A percentile compares a stretch with the other conserved stretches of the same genome.
Evolutionary conservation across 202 grass and related monocot genomes (phyloP).

Genomic region (Hordeum pubiflorum): DNA sequence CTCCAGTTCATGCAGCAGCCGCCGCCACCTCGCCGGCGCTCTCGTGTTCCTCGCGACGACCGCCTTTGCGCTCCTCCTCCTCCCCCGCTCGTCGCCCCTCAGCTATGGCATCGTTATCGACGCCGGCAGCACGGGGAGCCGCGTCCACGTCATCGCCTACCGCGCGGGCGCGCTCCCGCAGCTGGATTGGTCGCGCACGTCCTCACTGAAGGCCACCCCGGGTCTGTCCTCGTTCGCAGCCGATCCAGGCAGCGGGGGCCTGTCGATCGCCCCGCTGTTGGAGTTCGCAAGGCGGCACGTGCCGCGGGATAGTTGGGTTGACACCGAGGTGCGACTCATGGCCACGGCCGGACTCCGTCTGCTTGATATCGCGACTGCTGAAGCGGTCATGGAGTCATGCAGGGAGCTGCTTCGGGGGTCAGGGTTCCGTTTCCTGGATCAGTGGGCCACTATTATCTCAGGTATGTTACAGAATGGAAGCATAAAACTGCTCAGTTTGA

Average conservation of each 20-base stretch:
- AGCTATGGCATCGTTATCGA: slow-evolving; percentile 63
- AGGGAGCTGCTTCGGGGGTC: slow-evolving; percentile 53
- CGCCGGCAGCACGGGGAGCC: slow-evolving; percentile 72
- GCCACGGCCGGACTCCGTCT: slow-evolving; percentile 69
- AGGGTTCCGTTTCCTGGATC: slow-evolving; percentile 51
- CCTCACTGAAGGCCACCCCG: slow-evolving; percentile 51
- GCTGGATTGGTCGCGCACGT: slow-evolving; percentile 50
- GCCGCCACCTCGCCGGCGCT: slow-evolving; percentile 19
- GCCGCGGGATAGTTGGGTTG: slow-evolving; percentile 34
- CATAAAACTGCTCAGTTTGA: not conserved
- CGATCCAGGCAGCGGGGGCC: slow-evolving; percentile 42
- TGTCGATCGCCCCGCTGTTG: slow-evolving; percentile 55
- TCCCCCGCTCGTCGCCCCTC: not conserved
- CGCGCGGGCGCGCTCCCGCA: not conserved
- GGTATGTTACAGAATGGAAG: slow-evolving; percentile 30
- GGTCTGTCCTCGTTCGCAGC: slow-evolving; percentile 57
- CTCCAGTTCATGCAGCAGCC: not conserved
- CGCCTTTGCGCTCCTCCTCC: slow-evolving; percentile 14
- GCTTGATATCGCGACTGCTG: slow-evolving; percentile 31
- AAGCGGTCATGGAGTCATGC: slow-evolving; percentile 64
- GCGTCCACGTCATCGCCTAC: slow-evolving; percentile 71
- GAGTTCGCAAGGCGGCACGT: slow-evolving; percentile 59
- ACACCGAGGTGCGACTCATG: slow-evolving; percentile 76
- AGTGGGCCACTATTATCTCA: slow-evolving; percentile 84
- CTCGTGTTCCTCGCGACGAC: not conserved